Evolutionary conservation across 2,329 filamentous ascomycete genomes (phyloP).

Genomic region (Pyrenophora teres): DNA sequence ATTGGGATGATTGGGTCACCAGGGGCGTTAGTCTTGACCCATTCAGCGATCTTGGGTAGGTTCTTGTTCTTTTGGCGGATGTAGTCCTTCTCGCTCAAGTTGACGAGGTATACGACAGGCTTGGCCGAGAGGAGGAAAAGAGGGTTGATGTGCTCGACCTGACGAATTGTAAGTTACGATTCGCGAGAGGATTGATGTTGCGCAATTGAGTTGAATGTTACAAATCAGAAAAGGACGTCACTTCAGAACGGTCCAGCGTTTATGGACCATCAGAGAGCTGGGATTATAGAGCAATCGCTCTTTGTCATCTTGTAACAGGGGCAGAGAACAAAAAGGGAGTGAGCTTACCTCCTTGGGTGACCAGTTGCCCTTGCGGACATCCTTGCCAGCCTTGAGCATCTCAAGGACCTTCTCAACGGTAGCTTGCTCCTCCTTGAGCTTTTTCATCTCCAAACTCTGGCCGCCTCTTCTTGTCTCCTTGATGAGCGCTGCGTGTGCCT

Average conservation of each 20-base stretch:
- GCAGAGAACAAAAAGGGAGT: constrained; percentile 8
- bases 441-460: constrained; percentile 97
- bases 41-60: constrained; percentile 88
- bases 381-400: constrained; percentile 84
- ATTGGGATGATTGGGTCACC: constrained; percentile 93
- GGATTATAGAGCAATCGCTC: constrained; percentile 96
- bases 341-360: constrained; percentile 86
- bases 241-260: constrained; percentile 87
- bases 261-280: constrained; percentile 98
- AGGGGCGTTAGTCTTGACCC: constrained; percentile 88
- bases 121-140: constrained; percentile 94
- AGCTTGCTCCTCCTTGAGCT: constrained; percentile 90
- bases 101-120: constrained; percentile 95
- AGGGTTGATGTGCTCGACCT: constrained; percentile 98
- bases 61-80: constrained; percentile 99
- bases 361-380: constrained; percentile 91
- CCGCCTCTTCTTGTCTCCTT: constrained; percentile 96
- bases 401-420: constrained; percentile 88
- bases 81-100: constrained; percentile 95
- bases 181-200: constrained; percentile 4
- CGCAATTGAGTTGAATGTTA: constrained; percentile 13
- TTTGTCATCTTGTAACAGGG: constrained; percentile 87
- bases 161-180: constrained; percentile 33
- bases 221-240: constrained; percentile 73
- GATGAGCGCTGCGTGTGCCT: constrained; percentile 85